Conservation (phyloP, 768 basidiomycete species). For the Tricholoma terreum region DNA sequence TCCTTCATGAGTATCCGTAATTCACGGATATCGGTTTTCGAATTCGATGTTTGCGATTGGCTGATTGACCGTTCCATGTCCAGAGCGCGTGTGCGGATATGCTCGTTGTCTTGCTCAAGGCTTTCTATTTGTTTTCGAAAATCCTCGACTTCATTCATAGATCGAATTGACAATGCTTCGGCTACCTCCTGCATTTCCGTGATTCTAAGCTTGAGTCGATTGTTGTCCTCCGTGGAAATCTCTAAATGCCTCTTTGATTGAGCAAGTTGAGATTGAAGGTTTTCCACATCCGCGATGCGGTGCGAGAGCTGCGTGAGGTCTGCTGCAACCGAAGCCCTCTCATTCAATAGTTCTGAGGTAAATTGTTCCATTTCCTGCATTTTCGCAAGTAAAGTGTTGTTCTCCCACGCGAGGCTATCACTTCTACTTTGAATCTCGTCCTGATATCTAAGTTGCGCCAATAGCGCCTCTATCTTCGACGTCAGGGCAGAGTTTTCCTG, state of each 20-base stretch:
- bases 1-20: slow-evolving; percentile 35
- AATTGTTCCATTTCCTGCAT: slow-evolving; percentile 28
- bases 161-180: slow-evolving; percentile 10
- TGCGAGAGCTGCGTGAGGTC: slow-evolving; percentile 18
- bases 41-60: slow-evolving; percentile 16
- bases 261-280: slow-evolving; percentile 5
- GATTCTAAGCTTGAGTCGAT: slow-evolving; percentile 18
- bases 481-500: slow-evolving; percentile 7
- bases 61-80: slow-evolving; percentile 33
- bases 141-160: slow-evolving; percentile 15
- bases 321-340: slow-evolving; percentile 20
- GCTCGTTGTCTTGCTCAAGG: slow-evolving; percentile 28
- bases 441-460: slow-evolving; percentile 17
- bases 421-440: slow-evolving; percentile 15
- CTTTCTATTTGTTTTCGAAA: slow-evolving; percentile 19
- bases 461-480: slow-evolving; percentile 25
- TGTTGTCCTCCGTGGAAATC: slow-evolving; percentile 23
- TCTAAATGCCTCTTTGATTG: slow-evolving; percentile 11
- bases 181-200: slow-evolving; percentile 20
- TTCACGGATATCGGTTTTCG: slow-evolving; percentile 28
- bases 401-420: slow-evolving; percentile 28
- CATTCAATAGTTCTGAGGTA: slow-evolving; percentile 27
- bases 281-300: slow-evolving; percentile 8
- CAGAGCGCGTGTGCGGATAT: slow-evolving; percentile 24
- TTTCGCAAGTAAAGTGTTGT: slow-evolving; percentile 23